Evolutionary conservation across 371 early-diverging fungal genomes (phyloP).

Genomic region (Dichotomocladium elegans): DNA sequence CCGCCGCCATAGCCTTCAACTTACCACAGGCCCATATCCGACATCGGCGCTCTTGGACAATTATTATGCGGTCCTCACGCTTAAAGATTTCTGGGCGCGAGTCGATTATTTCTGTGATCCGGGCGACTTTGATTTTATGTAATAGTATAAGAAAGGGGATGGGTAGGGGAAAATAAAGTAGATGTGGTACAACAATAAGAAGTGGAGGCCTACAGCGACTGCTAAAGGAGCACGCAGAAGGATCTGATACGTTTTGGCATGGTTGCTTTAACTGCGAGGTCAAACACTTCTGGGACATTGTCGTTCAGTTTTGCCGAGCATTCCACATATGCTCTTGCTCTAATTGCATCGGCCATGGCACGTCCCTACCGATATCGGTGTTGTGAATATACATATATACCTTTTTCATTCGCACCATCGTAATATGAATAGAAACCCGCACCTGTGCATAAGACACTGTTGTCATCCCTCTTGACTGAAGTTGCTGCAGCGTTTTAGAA

Average conservation of each 20-base stretch:
- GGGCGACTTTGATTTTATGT: too few species aligned
- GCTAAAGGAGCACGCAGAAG: not conserved
- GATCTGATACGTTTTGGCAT: constrained; percentile 13
- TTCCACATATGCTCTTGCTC: constrained; percentile 81
- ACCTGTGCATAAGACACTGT: constrained; percentile 69
- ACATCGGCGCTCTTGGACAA: too few species aligned
- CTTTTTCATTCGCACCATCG: constrained; percentile 49
- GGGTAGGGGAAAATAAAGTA: not conserved
- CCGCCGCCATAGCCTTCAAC: too few species aligned
- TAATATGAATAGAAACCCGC: too few species aligned
- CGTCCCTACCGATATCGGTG: constrained; percentile 47
- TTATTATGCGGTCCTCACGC: too few species aligned
- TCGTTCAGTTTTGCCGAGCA: constrained; percentile 84
- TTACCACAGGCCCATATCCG: too few species aligned
- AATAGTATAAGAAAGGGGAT: not conserved
- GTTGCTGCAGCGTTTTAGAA: constrained; percentile 55
- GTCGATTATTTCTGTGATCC: too few species aligned
- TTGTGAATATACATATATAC: constrained; percentile 46
- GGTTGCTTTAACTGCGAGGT: constrained; percentile 75
- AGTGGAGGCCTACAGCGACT: not conserved
- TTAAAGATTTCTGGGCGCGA: too few species aligned
- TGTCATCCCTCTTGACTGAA: constrained; percentile 67
- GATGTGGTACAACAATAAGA: not conserved
- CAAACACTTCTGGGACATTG: constrained; percentile 85
- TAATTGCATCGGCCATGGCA: constrained; percentile 65